A percentile compares a stretch with the other conserved stretches of the same genome.
Evolutionary conservation across 169 alveolate genomes (phyloP).

Genomic region (Babesia bigemina): DNA sequence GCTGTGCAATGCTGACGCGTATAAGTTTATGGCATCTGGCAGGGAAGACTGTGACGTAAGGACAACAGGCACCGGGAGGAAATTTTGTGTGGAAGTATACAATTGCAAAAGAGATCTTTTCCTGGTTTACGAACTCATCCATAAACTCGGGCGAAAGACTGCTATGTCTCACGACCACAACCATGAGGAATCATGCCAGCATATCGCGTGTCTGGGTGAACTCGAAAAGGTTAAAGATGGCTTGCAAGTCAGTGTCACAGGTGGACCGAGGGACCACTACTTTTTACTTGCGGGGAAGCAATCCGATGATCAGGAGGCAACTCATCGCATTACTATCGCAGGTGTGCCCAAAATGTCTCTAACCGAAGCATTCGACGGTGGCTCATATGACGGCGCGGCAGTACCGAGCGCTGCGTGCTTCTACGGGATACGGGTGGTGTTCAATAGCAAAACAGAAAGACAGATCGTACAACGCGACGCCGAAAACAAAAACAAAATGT

Average conservation of each 20-base stretch:
- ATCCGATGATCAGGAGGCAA: neutral
- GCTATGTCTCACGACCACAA: too few species aligned
- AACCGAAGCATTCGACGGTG: neutral
- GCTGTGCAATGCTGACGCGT: conserved; percentile 17
- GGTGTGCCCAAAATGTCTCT: neutral
- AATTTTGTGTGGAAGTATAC: conserved; percentile 77
- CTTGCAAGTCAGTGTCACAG: neutral
- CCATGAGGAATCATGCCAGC: neutral
- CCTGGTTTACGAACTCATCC: conserved; percentile 1
- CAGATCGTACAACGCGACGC: conserved; percentile 37
- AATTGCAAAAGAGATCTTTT: conserved; percentile 57
- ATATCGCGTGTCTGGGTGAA: neutral
- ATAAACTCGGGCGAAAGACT: neutral
- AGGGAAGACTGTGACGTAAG: conserved; percentile 85
- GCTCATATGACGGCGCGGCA: neutral
- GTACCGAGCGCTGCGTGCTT: conserved; percentile 20
- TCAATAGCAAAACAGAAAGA: conserved; percentile 35
- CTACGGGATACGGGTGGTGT: conserved; percentile 18
- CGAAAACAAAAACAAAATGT: conserved; percentile 44
- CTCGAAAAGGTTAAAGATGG: neutral
- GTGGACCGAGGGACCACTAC: neutral
- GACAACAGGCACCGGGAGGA: conserved; percentile 83
- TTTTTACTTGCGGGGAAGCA: neutral
- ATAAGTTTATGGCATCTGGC: conserved; percentile 66
- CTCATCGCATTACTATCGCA: neutral